Evolutionary conservation across 371 early-diverging fungal species (phyloP).

Genomic region (Spraguea lophii): DNA sequence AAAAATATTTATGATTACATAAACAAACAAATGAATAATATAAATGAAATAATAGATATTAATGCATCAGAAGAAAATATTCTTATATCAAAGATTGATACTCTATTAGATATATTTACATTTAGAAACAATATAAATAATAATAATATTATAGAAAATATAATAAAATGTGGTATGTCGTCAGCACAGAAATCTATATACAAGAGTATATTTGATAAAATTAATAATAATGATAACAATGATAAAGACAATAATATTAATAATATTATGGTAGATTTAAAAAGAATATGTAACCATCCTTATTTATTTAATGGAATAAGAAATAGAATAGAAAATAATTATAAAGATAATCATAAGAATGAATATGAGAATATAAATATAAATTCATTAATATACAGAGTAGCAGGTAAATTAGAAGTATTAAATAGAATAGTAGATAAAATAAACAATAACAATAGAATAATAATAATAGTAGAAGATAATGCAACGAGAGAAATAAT

Average conservation of each 20-base stretch:
- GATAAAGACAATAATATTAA: slow-evolving; percentile 55
- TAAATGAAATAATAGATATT: slow-evolving; percentile 59
- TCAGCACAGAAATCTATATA: slow-evolving; percentile 45
- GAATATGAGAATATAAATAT: too few relatives aligned
- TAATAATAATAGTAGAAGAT: not conserved
- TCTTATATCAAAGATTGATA: slow-evolving; percentile 79
- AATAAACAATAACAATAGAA: too few relatives aligned
- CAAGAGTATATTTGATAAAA: slow-evolving; percentile 43
- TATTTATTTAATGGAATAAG: slow-evolving; percentile 82
- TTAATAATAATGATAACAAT: slow-evolving; percentile 20
- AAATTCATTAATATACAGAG: slow-evolving; percentile 52
- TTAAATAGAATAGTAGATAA: too few relatives aligned
- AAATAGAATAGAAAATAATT: slow-evolving; percentile 58
- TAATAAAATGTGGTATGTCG: slow-evolving; percentile 63
- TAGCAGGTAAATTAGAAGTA: slow-evolving; percentile 84
- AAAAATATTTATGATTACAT: slow-evolving; percentile 92
- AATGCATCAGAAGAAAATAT: slow-evolving; percentile 90
- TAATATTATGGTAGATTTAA: slow-evolving; percentile 91
- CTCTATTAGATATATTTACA: slow-evolving; percentile 81
- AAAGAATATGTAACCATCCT: slow-evolving; percentile 97
- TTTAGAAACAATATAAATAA: slow-evolving; percentile 90
- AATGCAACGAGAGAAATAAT: not conserved
- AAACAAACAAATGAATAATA: slow-evolving; percentile 65
- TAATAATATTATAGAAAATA: slow-evolving; percentile 73
- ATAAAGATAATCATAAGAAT: slow-evolving; percentile 34